A percentile compares a stretch with the other conserved stretches of the same genome.
phyloP scores from a whole-genome alignment of 768 basidiomycete species.

The Podaxis sp. region DNA sequence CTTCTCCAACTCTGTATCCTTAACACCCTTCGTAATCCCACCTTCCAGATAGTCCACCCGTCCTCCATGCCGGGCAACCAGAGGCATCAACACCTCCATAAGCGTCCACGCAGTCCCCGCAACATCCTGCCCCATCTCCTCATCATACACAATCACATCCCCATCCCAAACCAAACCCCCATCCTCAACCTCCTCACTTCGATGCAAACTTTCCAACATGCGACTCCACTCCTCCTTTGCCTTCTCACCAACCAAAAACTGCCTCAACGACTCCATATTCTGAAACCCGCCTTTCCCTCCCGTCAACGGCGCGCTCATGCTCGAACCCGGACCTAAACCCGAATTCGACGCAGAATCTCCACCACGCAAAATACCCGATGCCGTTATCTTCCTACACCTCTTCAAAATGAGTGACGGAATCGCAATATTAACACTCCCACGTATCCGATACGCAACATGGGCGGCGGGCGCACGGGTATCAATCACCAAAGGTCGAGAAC shows the following conservation, averaged over 20 bases:
- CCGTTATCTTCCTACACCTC: slow-evolving; percentile 64
- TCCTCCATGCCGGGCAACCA: slow-evolving; percentile 46
- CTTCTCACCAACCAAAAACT: slow-evolving; percentile 79
- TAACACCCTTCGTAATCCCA: slow-evolving; percentile 63
- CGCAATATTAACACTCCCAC: slow-evolving; percentile 76
- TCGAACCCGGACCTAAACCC: not conserved
- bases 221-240: slow-evolving; percentile 63
- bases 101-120: slow-evolving; percentile 70
- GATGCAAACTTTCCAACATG: slow-evolving; percentile 6
- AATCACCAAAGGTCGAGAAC: slow-evolving; percentile 63
- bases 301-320: not conserved
- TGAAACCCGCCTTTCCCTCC: slow-evolving; percentile 55
- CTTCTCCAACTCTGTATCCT: slow-evolving; percentile 54
- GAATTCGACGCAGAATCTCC: not conserved
- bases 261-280: slow-evolving; percentile 66
- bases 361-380: not conserved
- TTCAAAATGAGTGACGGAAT: slow-evolving; percentile 92
- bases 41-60: slow-evolving; percentile 70
- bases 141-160: slow-evolving; percentile 73
- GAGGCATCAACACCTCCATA: slow-evolving; percentile 58
- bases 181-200: slow-evolving; percentile 30
- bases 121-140: slow-evolving; percentile 64
- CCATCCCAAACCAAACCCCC: slow-evolving; percentile 59
- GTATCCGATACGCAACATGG: slow-evolving; percentile 65
- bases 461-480: slow-evolving; percentile 76